These are phyloP conservation scores for Backusella westeae DNA, from an alignment of 192 early-diverging fungal species.

Conservation along the genomic window DNA sequence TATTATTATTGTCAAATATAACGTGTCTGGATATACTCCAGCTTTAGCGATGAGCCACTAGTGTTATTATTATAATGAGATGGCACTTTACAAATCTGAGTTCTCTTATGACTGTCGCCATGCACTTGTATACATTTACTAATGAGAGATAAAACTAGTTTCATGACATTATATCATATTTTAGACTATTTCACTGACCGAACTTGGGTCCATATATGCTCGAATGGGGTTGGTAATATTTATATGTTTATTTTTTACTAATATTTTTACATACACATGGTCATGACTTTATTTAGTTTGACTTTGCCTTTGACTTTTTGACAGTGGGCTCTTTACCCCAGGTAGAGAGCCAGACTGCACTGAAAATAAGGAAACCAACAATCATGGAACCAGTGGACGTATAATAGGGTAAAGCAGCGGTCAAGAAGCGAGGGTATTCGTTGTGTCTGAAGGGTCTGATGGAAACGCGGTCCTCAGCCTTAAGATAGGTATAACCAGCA, in stretches of 20 bases:
- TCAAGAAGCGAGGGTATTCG: constrained; percentile 92
- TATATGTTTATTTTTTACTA: background rate
- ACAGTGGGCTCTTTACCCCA: constrained; percentile 23
- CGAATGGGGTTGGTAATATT: background rate
- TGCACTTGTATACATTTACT: too few relatives aligned
- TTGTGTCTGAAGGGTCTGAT: constrained; percentile 93
- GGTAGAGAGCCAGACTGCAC: constrained; percentile 71
- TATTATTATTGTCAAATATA: too few relatives aligned
- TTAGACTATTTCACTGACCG: background rate
- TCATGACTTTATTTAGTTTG: background rate
- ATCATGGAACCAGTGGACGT: constrained; percentile 78
- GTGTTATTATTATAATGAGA: too few relatives aligned
- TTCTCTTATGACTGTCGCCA: too few relatives aligned
- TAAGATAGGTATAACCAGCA: constrained; percentile 75
- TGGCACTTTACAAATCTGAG: too few relatives aligned
- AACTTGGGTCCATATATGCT: too few relatives aligned
- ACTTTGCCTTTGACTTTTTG: background rate
- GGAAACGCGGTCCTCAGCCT: constrained; percentile 71
- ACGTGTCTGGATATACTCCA: too few relatives aligned
- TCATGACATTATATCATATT: too few relatives aligned
- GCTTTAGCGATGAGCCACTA: too few relatives aligned
- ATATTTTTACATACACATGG: background rate
- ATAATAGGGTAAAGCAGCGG: constrained; percentile 96
- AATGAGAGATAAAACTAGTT: too few relatives aligned
- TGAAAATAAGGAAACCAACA: constrained; percentile 83